Evolutionary conservation across 192 early-diverging fungal genomes (phyloP).

Genomic region (Podila epigama): DNA sequence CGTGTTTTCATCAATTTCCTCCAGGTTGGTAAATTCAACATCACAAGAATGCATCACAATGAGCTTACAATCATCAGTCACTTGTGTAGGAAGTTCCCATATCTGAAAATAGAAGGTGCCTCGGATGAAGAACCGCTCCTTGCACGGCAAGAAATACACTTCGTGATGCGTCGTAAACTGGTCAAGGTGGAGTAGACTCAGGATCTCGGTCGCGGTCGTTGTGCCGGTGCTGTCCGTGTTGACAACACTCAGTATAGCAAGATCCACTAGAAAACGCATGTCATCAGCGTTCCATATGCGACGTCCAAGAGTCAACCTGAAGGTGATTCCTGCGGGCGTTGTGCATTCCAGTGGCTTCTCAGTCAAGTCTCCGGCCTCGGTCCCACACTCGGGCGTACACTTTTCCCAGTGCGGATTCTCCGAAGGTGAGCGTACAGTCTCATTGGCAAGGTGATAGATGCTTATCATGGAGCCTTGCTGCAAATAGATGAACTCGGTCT

Average conservation of each 20-base stretch:
- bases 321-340: background rate
- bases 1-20: background rate
- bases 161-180: background rate
- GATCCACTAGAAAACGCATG: background rate
- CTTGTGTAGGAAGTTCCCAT: background rate
- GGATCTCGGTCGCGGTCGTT: background rate
- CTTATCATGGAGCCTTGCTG: background rate
- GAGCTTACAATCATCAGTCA: background rate
- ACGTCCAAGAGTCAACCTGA: background rate
- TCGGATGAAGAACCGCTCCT: background rate
- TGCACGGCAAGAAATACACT: background rate
- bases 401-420: background rate
- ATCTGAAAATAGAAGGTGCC: background rate
- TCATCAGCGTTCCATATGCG: no score
- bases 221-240: background rate
- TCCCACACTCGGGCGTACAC: background rate
- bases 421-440: background rate
- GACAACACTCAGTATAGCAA: background rate
- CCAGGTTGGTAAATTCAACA: no score
- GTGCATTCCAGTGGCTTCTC: constrained; percentile 1
- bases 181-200: background rate
- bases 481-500: background rate
- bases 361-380: background rate
- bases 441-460: background rate
- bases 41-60: background rate